These are phyloP conservation scores for Colletotrichum sp. DNA, from an alignment of 2,329 filamentous ascomycete genomes.

Conservation along the genomic window DNA sequence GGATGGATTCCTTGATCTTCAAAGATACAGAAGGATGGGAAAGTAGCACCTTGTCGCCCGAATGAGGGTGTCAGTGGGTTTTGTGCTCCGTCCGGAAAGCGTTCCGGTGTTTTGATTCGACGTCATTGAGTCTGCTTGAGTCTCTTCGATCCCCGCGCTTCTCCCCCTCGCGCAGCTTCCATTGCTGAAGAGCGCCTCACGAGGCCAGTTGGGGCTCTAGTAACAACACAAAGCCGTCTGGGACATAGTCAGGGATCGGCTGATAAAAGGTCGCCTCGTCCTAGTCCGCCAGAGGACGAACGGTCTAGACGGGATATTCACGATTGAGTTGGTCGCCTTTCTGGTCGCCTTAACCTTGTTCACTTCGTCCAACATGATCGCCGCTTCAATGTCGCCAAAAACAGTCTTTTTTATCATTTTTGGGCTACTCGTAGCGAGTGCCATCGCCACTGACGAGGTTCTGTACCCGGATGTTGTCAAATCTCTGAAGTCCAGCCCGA, in stretches of 20 bases:
- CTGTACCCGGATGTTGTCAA: constrained; percentile 29
- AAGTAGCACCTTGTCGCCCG: background rate
- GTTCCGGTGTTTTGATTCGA: background rate
- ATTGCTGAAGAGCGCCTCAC: background rate
- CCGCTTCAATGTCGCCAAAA: background rate
- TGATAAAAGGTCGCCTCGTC: background rate
- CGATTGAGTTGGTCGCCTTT: background rate
- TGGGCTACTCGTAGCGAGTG: background rate
- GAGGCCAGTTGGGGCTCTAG: background rate
- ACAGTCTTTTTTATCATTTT: background rate
- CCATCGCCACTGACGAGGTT: constrained; percentile 5
- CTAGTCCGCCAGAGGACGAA: background rate
- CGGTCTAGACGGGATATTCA: background rate
- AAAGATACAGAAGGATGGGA: background rate
- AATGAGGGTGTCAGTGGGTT: background rate
- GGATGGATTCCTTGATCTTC: background rate
- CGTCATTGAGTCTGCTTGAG: background rate
- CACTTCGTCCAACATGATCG: background rate
- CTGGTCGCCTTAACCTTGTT: constrained; percentile 1
- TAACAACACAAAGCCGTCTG: background rate
- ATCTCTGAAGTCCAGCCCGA: constrained; percentile 40
- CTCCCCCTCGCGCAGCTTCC: background rate
- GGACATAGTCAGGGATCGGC: background rate
- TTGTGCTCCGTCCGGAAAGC: background rate
- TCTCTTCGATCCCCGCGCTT: background rate